phyloP scores from a whole-genome alignment of 2,329 filamentous ascomycete species.

The Ascochyta pisi region DNA sequence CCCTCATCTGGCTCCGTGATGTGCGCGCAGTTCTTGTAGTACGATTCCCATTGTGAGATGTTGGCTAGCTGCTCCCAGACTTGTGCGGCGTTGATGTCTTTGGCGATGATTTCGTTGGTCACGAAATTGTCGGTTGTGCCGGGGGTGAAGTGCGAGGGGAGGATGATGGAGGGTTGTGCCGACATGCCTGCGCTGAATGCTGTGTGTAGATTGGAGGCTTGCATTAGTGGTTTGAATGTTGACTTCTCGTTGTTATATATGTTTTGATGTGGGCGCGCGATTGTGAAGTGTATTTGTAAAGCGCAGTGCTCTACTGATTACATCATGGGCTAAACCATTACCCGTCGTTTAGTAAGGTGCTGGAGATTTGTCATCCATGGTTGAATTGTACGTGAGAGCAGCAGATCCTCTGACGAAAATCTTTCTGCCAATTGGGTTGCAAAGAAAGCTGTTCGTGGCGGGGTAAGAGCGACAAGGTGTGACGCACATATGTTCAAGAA shows the following conservation, averaged over 20 bases:
- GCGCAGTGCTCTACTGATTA: background rate
- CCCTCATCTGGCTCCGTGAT: conserved; percentile 38
- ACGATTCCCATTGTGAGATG: conserved; percentile 43
- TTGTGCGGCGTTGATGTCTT: conserved; percentile 32
- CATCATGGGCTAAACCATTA: conserved; percentile 9
- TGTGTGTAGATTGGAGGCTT: background rate
- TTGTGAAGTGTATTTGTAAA: background rate
- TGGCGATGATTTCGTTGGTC: conserved; percentile 44
- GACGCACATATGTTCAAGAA: background rate
- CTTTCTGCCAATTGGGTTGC: no score
- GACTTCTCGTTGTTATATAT: background rate
- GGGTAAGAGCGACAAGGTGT: background rate
- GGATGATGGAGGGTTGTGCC: conserved; percentile 33
- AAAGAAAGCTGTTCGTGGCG: background rate
- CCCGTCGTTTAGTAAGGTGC: background rate
- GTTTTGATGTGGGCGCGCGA: background rate
- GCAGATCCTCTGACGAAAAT: background rate
- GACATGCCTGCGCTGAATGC: background rate
- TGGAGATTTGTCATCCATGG: conserved; percentile 2
- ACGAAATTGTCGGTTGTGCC: conserved; percentile 49
- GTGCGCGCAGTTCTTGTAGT: conserved; percentile 44
- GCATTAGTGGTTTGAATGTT: background rate
- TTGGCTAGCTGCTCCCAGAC: conserved; percentile 45
- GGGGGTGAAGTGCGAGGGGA: conserved; percentile 42
- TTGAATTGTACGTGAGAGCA: background rate